A percentile compares a stretch with the other conserved stretches of the same genome.
These are phyloP conservation scores for Amylostereum areolatum DNA, from an alignment of 1,284 basidiomycete species.

Conservation along the genomic window DNA sequence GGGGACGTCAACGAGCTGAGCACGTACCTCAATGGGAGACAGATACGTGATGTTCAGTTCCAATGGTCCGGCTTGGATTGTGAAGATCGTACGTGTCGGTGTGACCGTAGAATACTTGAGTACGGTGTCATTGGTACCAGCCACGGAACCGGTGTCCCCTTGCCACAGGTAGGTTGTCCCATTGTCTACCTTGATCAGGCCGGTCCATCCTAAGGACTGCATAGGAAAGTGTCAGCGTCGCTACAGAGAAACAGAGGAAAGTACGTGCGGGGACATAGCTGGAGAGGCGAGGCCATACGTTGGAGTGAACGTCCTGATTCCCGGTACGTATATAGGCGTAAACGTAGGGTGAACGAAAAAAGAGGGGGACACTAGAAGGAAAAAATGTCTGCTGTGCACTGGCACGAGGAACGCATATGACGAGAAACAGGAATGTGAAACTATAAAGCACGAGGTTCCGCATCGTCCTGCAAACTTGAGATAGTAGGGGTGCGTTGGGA, in stretches of 20 bases:
- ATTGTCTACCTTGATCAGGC: not conserved
- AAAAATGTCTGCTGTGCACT: not conserved
- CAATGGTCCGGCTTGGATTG: constrained; percentile 8
- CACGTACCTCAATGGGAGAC: constrained; percentile 13
- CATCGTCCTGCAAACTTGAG: no score
- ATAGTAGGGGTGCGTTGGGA: no score
- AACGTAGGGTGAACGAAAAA: not conserved
- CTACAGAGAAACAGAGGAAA: no score
- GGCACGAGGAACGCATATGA: not conserved
- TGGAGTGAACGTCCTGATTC: not conserved
- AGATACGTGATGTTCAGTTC: constrained; percentile 10
- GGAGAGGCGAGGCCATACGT: no score
- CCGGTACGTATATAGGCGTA: not conserved
- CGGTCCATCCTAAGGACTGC: not conserved
- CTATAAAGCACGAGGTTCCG: no score
- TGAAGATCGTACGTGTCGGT: constrained; percentile 11
- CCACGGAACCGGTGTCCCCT: not conserved
- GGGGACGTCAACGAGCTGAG: not conserved
- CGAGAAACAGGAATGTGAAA: not conserved
- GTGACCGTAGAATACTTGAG: constrained; percentile 5
- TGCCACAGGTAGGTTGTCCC: constrained; percentile 6
- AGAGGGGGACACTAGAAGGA: not conserved
- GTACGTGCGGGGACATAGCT: no score
- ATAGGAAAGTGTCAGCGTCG: not conserved
- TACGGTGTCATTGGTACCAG: constrained; percentile 7